Evolutionary conservation across 164 flowering plant genomes (phyloP).

Genomic region (Vitis rotundifolia): DNA sequence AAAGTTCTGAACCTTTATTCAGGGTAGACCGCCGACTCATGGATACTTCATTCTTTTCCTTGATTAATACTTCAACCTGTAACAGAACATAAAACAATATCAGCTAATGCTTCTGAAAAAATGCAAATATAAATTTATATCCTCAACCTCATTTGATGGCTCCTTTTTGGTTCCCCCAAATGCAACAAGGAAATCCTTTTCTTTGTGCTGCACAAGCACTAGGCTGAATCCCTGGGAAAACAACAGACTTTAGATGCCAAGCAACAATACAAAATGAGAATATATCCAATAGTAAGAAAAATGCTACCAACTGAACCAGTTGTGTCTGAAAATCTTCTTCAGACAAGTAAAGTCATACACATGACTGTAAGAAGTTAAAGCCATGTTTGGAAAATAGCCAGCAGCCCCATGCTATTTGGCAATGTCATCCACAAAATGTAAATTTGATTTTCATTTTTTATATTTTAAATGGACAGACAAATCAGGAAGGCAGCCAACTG

Average conservation of each 20-base stretch:
- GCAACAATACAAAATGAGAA: background rate
- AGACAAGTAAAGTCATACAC: background rate
- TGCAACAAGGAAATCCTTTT: conserved; percentile 82
- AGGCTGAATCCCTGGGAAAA: conserved; percentile 82
- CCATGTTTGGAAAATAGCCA: background rate
- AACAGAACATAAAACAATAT: background rate
- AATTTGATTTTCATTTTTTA: no score
- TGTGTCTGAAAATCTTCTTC: background rate
- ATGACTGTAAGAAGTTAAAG: background rate
- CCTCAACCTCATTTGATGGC: conserved; percentile 80
- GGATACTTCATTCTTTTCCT: conserved; percentile 66
- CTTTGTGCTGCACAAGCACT: conserved; percentile 86
- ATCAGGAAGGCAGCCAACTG: no score
- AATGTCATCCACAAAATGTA: no score
- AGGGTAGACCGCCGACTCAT: conserved; percentile 42
- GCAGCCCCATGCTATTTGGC: no score
- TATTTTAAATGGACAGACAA: no score
- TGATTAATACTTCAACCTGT: conserved; percentile 77
- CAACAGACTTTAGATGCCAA: conserved; percentile 6
- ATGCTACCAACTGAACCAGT: background rate
- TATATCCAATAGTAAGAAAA: background rate
- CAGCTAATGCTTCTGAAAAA: background rate
- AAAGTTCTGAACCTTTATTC: conserved; percentile 41
- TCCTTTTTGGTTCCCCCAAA: conserved; percentile 94
- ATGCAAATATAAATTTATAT: background rate